Evolutionary conservation across 1,284 basidiomycete species (phyloP), one percentile per base, ranked within the genome.

Genomic region (Apiotrichum gracile): DNA sequence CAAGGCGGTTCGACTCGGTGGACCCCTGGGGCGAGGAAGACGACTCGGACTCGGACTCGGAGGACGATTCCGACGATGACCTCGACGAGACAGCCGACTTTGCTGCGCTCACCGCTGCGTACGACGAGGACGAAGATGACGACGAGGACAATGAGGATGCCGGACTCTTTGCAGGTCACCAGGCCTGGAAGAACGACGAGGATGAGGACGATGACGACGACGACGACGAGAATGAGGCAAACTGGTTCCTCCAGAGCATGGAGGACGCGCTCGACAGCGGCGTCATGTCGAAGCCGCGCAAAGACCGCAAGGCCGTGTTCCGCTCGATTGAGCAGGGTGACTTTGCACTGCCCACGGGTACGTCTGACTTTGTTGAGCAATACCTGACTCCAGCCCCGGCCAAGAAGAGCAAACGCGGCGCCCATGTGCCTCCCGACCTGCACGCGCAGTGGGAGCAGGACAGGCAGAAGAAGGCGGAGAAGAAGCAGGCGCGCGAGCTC

Each of bases 401-500:
- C 17, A 66, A 67, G 58, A 67, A 64, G 54, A 59, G 55, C 52
- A 70, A 70, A 55, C 85, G 85, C 65, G 79, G 74, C 37, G 79
- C 80, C 56, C 61, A 75, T 16, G 73, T 91, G 46, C 83, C 87
- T 0, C 69, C 77, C 2, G 80, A 85, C 10, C 78, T 96, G 1
- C 80, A 80, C 55, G 81, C 75, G 0, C 86, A 85, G 60, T 94
- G 90, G 90, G 81, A 83, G 55, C 81, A 81, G 48, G 91, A 94
- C 67, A 85, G 89, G 2, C 75, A 78, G 49, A 86, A 84, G 75
- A 96, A 94, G 72, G 88, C 88, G 0, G 84, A 83, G 54, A 76
- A 79, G 68, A 93, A 90, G 70, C 79, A 77, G 5, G 78, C 81
- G 35, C 83, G 89, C 4, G 81, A 79, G 2, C 64, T 75, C 16